Evolutionary conservation across 2,329 filamentous ascomycete genomes (phyloP).

Genomic region (Neofusicoccum parvum): DNA sequence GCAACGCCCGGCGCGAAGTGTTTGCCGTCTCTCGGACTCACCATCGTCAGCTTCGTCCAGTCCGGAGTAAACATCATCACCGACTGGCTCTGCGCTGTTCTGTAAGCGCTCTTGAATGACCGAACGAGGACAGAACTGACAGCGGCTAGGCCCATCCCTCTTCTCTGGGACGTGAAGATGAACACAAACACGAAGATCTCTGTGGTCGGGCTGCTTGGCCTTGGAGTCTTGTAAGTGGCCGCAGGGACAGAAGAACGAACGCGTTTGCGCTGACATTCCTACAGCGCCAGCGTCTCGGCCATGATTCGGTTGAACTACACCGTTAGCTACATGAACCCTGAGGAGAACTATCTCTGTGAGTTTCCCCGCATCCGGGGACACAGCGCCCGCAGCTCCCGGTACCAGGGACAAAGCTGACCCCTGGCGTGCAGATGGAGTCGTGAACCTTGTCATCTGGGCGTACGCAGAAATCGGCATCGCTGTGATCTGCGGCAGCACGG

Average conservation of each 20-base stretch:
- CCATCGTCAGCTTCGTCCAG: conserved; percentile 12
- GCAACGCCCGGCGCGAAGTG: conserved; percentile 1
- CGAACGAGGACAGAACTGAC: background rate
- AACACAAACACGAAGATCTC: conserved; percentile 29
- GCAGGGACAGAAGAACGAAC: conserved; percentile 21
- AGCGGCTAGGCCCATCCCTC: conserved; percentile 27
- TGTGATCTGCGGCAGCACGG: conserved; percentile 32
- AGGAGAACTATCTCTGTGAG: conserved; percentile 33
- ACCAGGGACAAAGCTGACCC: background rate
- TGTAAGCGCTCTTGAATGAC: conserved; percentile 25
- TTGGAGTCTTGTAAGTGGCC: conserved; percentile 29
- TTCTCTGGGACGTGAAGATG: conserved; percentile 31
- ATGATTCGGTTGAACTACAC: conserved; percentile 40
- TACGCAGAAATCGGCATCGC: conserved; percentile 39
- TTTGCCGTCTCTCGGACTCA: background rate
- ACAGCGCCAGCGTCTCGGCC: conserved; percentile 25
- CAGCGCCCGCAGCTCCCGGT: background rate
- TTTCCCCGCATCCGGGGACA: background rate
- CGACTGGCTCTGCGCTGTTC: conserved; percentile 39
- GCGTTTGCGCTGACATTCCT: conserved; percentile 21
- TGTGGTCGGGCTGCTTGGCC: conserved; percentile 27
- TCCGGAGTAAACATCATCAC: conserved; percentile 37
- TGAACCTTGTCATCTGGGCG: conserved; percentile 40
- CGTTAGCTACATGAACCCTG: conserved; percentile 34
- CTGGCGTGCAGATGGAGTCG: conserved; percentile 29